These are phyloP conservation scores for Eutrema heterophyllum DNA, from an alignment of 345 rosid genomes.

Conservation along the genomic window DNA sequence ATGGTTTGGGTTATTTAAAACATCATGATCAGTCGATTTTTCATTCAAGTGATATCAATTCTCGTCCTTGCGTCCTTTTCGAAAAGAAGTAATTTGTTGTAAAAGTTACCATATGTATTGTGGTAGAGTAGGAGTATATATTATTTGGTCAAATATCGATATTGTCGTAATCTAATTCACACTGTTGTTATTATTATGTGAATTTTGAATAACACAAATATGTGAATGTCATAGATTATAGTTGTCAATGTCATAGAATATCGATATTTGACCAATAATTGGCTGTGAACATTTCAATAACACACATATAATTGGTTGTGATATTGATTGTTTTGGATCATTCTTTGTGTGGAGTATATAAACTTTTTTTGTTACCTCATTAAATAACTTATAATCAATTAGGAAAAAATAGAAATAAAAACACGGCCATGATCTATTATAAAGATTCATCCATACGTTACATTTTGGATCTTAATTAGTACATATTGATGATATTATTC, in stretches of 20 bases:
- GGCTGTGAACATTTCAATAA: not conserved
- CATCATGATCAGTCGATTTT: not conserved
- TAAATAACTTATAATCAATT: not conserved
- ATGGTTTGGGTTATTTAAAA: not conserved
- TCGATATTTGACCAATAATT: too few species aligned
- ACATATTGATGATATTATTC: not conserved
- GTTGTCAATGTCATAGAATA: not conserved
- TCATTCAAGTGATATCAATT: not conserved
- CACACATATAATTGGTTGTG: not conserved
- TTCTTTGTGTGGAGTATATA: not conserved
- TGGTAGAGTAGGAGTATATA: too few species aligned
- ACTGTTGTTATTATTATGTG: not conserved
- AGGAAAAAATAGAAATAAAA: not conserved
- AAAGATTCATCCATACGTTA: conserved; percentile 19
- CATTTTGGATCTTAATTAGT: not conserved
- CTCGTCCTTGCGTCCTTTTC: not conserved
- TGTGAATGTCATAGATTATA: not conserved
- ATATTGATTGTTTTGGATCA: conserved; percentile 2
- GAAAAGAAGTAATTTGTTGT: not conserved
- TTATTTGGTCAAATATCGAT: not conserved
- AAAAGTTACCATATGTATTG: too few species aligned
- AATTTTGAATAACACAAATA: not conserved
- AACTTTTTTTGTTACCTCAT: conserved; percentile 10
- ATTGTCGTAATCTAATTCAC: not conserved
- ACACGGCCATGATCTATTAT: conserved; percentile 16